These are phyloP conservation scores for Penicillium digitatum DNA, from an alignment of 2,329 filamentous ascomycete species.

Conservation along the genomic window DNA sequence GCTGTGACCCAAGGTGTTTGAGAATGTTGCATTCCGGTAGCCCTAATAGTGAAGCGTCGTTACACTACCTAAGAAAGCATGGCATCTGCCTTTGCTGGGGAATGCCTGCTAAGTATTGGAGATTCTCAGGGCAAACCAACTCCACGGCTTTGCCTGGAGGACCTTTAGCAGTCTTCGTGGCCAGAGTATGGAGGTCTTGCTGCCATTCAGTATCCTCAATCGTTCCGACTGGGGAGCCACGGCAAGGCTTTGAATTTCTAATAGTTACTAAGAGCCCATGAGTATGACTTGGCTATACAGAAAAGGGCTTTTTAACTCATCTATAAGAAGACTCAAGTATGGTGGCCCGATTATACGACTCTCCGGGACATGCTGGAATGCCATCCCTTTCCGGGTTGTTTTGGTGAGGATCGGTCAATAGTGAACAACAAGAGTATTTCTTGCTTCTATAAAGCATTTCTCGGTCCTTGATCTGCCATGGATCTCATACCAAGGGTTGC, in stretches of 20 bases:
- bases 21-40: constrained; percentile 25
- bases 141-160: not conserved
- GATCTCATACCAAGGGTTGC: constrained; percentile 21
- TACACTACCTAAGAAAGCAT: constrained; percentile 4
- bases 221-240: not conserved
- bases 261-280: not conserved
- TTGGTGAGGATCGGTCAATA: constrained; percentile 10
- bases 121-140: not conserved
- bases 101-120: constrained; percentile 6
- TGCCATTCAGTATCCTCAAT: not conserved
- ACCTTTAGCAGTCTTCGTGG: not conserved
- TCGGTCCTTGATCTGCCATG: not conserved
- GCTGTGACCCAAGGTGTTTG: constrained; percentile 10
- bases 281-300: not conserved
- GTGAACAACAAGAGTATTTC: not conserved
- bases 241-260: not conserved
- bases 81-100: constrained; percentile 3
- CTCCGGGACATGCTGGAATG: constrained; percentile 15
- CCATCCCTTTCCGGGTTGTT: constrained; percentile 23
- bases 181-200: not conserved
- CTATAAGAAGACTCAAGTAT: not conserved
- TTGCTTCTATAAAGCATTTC: constrained; percentile 9
- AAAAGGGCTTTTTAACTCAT: not conserved
- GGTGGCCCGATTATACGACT: not conserved
- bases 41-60: constrained; percentile 4